A percentile compares a stretch with the other conserved stretches of the same genome.
Conservation (phyloP, 1,284 basidiomycete species). For the Trichosporon sp. region DNA sequence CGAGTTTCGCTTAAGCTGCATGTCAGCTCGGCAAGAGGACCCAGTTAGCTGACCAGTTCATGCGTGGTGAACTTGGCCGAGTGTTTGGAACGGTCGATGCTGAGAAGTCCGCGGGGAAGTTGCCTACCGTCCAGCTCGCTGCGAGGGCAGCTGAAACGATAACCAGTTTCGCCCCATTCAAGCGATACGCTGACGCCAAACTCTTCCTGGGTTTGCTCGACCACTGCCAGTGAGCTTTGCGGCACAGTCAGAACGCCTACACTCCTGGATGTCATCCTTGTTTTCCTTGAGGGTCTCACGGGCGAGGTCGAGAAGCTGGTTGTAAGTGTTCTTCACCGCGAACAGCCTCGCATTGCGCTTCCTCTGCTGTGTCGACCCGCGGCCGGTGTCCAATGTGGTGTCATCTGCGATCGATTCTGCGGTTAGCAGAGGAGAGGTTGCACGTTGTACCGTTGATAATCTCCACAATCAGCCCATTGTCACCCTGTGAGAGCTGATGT, state of each 20-base stretch:
- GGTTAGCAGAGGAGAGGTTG: not conserved
- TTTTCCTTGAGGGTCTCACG: conserved; percentile 91
- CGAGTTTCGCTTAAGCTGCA: conserved; percentile 43
- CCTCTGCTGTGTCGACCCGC: conserved; percentile 23
- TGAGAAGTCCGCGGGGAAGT: conserved; percentile 23
- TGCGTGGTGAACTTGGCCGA: conserved; percentile 68
- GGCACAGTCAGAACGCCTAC: conserved; percentile 22
- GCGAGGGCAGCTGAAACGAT: conserved; percentile 19
- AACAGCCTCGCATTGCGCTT: conserved; percentile 71
- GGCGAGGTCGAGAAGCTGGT: conserved; percentile 84
- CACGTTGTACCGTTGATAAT: not conserved
- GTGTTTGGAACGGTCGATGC: conserved; percentile 26
- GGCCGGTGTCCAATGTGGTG: conserved; percentile 23
- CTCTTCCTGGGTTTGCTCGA: conserved; percentile 12
- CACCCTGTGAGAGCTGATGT: not conserved
- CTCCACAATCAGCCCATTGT: conserved; percentile 1
- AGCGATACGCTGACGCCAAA: conserved; percentile 16
- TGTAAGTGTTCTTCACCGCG: conserved; percentile 78
- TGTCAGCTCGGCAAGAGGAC: not conserved
- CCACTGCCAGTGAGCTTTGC: conserved; percentile 1
- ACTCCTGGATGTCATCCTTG: conserved; percentile 68
- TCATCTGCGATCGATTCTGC: conserved; percentile 38
- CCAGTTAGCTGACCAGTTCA: conserved; percentile 65
- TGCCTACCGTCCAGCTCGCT: conserved; percentile 17
- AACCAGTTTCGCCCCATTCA: conserved; percentile 30